Base-by-base conservation (phyloP, 2,329 filamentous ascomycete species). In the Pseudogymnoascus destructans region DNA sequence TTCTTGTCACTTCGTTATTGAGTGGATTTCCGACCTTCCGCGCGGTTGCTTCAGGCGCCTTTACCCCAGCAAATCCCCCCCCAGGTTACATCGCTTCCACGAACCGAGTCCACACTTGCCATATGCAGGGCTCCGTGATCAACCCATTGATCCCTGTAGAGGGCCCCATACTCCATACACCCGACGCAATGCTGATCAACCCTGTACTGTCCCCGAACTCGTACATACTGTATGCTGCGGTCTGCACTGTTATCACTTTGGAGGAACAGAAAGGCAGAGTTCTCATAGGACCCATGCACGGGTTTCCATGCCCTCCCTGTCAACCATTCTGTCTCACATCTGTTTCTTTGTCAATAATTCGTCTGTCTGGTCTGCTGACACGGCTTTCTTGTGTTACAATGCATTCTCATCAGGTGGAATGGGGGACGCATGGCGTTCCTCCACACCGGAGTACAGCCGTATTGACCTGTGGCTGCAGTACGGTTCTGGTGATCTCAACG, bases 81-180 rank as follows among this genome's bases (percentile, higher is more conserved):
- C 46, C 25, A 52, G 46, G 25, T 52, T 32, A 15, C 46, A 19
- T 17, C 10, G 40, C 19, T 9, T 23, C 15, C 15, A 52, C 15
- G 46, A 52, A 52, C 46, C 25, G 9, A 52, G 46, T 5, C 46
- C 46, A 52, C 46, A 13, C n/a, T 30, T 17, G 46, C 46, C n/a
- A 52, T 52, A 52, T 52, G 46, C 46, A 52, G 46, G 46, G 46
- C n/a, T 52, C 23, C 46, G 46, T 52, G 46, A 30, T 52, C 42
- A 52, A 17, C 42, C 42, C 42, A 52, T 17, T 52, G 42, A 52
- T 17, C 42, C 42, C 42, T 52, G 42, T 25, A 52, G 3, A 52
- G 8, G 42, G 23, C 23, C 30, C 42, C 42, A 52, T 23, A 52
- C 23, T 52, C 42, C 42, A 52, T 23, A 52, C 23, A 17, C 42